Base-by-base conservation (phyloP, 345 rosid genomes). In the Citrus reticulata region DNA sequence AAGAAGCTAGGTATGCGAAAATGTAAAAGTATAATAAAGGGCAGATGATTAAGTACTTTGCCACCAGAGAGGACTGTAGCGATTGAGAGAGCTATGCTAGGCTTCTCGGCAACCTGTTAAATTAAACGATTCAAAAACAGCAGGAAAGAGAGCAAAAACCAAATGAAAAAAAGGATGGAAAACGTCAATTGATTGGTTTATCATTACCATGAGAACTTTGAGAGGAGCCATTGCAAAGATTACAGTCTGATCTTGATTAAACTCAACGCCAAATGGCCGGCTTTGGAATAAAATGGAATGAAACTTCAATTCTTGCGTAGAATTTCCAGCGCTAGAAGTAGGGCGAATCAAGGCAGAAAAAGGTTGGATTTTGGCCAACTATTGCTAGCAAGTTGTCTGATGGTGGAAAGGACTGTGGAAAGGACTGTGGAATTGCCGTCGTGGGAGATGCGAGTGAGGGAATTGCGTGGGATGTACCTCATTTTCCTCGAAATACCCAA, bases 31-130 rank as follows among this genome's bases (percentile, higher is more conserved):
- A 11, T 46, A 17, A 54, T 16, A 54, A 54, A 67, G 27, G 66
- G 34, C n/a, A 29, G 60, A 68, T 71, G 57, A 72, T 71, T 20
- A 29, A 77, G 70, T 80, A 92, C 98, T 80, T 91, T 85, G 80
- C 95, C 96, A 66, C 76, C 88, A 22, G 97, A 92, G 83, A 93
- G 93, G 19, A 84, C 91, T 42, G 97, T 86, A 79, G 99, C 99
- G 24, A 95, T 88, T 70, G 96, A 93, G 86, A 83, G 85, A 20
- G 99, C 99, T 63, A 95, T 93, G 88, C 98, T 93, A 29, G 98
- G 99, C 92, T 95, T 95, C 90, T 95, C 99, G 16, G 99, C 98
- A 70, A 95, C 95, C 99, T 70, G 73, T 13, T n/a, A 8, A 46
- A 49, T 27, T 22, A 27, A 70, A 39, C 7, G 34, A 40, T 14